Percentiles rank a stretch among this genome's conserved stretches.
phyloP scores from a whole-genome alignment of 371 early-diverging fungal genomes.

The Mucor plumbeus region DNA sequence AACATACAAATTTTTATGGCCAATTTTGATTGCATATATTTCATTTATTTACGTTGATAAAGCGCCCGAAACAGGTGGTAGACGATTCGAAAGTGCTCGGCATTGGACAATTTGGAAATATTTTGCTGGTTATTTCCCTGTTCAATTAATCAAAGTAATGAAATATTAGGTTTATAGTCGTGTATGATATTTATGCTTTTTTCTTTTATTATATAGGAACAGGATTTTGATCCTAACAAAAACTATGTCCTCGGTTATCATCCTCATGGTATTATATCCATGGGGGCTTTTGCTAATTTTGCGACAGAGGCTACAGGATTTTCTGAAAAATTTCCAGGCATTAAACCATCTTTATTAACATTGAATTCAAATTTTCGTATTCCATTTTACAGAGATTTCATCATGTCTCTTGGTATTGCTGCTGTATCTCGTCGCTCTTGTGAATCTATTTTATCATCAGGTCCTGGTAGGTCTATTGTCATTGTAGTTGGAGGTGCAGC shows the following conservation, averaged over 20 bases:
- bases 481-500: slow-evolving; percentile 85
- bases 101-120: slow-evolving; percentile 65
- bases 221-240: slow-evolving; percentile 73
- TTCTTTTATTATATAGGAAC: slow-evolving; percentile 47
- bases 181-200: not conserved
- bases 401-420: slow-evolving; percentile 73
- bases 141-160: slow-evolving; percentile 71
- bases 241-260: slow-evolving; percentile 84
- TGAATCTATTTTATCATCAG: slow-evolving; percentile 72
- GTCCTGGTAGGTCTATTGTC: slow-evolving; percentile 79
- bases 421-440: slow-evolving; percentile 80
- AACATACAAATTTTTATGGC: slow-evolving; percentile 62
- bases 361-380: slow-evolving; percentile 67
- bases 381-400: slow-evolving; percentile 79
- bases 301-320: slow-evolving; percentile 76
- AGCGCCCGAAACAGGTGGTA: slow-evolving; percentile 73
- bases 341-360: slow-evolving; percentile 65
- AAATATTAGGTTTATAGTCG: not conserved
- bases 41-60: slow-evolving; percentile 63
- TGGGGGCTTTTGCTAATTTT: slow-evolving; percentile 85
- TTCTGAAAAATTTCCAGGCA: slow-evolving; percentile 70
- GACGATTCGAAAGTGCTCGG: slow-evolving; percentile 67
- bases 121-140: slow-evolving; percentile 83
- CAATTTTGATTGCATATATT: slow-evolving; percentile 69
- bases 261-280: slow-evolving; percentile 85